Evolutionary conservation across 257 asterid species (phyloP).

Genomic region (Penstemon newberryi): DNA sequence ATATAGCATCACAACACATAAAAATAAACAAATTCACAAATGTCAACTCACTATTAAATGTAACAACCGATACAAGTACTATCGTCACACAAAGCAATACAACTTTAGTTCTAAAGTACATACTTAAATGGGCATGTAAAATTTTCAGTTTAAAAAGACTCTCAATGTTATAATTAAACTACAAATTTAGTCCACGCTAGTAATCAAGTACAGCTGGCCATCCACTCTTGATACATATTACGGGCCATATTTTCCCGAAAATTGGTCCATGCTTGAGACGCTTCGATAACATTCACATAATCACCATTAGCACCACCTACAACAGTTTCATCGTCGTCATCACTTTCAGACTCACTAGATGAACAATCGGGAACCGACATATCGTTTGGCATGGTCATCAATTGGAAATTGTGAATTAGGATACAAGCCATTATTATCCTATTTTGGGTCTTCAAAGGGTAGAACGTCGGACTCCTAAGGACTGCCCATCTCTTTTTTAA

Average conservation of each 20-base stretch:
- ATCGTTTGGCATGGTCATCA: not conserved
- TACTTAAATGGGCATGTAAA: too few relatives aligned
- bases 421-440: not conserved
- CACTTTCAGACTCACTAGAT: not conserved
- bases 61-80: too few relatives aligned
- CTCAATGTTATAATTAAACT: too few relatives aligned
- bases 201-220: too few relatives aligned
- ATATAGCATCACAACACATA: too few relatives aligned
- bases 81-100: too few relatives aligned
- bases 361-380: too few relatives aligned
- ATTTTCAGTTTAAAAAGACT: too few relatives aligned
- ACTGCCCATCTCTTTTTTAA: not conserved
- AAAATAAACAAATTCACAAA: too few relatives aligned
- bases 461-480: not conserved
- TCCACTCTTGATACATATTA: not conserved
- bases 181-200: too few relatives aligned
- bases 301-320: not conserved
- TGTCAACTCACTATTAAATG: too few relatives aligned
- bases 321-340: not conserved
- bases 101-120: too few relatives aligned
- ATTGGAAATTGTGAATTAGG: not conserved
- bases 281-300: not conserved
- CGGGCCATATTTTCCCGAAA: not conserved
- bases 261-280: not conserved
- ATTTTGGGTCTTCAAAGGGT: not conserved